phyloP scores from a whole-genome alignment of 2,329 filamentous ascomycete genomes.

The Neopestalotiopsis rosae region DNA sequence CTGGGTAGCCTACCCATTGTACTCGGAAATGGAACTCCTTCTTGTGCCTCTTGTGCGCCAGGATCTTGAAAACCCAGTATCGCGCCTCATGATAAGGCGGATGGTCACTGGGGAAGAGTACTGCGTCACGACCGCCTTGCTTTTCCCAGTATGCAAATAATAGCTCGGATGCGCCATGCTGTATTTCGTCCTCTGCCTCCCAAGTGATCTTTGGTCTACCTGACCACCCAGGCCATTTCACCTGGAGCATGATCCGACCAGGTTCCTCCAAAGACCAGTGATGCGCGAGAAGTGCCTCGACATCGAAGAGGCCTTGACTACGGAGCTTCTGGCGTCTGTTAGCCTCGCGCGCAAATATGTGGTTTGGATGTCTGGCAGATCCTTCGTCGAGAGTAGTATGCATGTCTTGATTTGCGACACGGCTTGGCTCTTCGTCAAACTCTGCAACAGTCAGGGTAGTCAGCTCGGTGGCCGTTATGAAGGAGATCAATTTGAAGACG shows the following conservation, averaged over 20 bases:
- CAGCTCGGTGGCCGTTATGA: too few species aligned
- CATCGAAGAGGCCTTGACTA: conserved; percentile 24
- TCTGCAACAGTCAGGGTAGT: too few species aligned
- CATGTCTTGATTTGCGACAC: too few species aligned
- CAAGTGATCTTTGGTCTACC: conserved; percentile 34
- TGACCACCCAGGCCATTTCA: conserved; percentile 36
- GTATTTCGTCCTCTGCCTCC: conserved; percentile 41
- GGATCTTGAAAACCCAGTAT: conserved; percentile 37
- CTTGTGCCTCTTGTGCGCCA: conserved; percentile 34
- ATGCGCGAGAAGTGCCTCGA: conserved; percentile 33
- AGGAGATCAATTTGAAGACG: too few species aligned
- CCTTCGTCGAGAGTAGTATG: too few species aligned
- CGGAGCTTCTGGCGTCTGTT: too few species aligned
- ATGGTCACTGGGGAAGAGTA: conserved; percentile 32
- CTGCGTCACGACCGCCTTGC: conserved; percentile 35
- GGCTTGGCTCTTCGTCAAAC: too few species aligned
- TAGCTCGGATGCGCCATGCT: conserved; percentile 36
- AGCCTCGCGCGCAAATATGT: too few species aligned
- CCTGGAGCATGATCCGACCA: conserved; percentile 33
- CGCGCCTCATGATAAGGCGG: conserved; percentile 21
- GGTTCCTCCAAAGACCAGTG: conserved; percentile 25
- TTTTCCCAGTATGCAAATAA: conserved; percentile 40
- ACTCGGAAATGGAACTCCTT: conserved; percentile 36
- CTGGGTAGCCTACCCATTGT: conserved; percentile 39
- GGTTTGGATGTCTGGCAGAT: too few species aligned